Conservation (phyloP, 2,329 filamentous ascomycete species). For the Apiospora marii region DNA sequence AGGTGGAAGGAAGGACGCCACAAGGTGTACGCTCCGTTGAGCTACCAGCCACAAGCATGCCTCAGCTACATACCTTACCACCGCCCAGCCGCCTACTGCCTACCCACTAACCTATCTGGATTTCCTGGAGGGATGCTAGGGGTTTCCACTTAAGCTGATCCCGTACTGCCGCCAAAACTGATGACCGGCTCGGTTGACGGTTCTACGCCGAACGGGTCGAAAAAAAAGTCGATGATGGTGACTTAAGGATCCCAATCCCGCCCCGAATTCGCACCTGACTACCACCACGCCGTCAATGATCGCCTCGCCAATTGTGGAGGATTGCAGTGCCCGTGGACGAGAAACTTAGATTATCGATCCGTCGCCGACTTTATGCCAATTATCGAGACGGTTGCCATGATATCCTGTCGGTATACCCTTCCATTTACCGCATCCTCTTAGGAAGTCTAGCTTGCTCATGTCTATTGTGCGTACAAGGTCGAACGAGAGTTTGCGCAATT, state of each 20-base stretch:
- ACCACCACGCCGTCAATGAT: background rate
- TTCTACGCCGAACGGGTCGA: background rate
- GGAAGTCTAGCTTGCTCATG: conserved; percentile 4
- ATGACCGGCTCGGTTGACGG: conserved; percentile 11
- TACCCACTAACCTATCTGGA: background rate
- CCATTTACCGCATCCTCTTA: background rate
- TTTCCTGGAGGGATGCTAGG: background rate
- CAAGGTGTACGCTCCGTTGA: background rate
- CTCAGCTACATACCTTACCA: background rate
- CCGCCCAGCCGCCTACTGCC: background rate
- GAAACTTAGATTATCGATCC: background rate
- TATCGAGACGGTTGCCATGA: conserved; percentile 13
- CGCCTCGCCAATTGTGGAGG: background rate
- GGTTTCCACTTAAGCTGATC: conserved; percentile 3
- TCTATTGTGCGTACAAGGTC: background rate
- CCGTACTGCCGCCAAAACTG: background rate
- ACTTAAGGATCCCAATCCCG: conserved; percentile 1
- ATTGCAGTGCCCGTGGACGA: background rate
- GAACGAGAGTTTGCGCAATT: conserved; percentile 7
- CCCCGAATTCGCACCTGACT: background rate
- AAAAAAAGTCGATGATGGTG: conserved; percentile 23
- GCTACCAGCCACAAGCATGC: conserved; percentile 8
- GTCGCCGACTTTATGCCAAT: background rate
- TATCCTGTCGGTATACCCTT: conserved; percentile 8
- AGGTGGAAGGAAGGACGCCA: background rate